Evolutionary conservation across 2,329 filamentous ascomycete species (phyloP).

Genomic region (Aspergillus transmontanensis): DNA sequence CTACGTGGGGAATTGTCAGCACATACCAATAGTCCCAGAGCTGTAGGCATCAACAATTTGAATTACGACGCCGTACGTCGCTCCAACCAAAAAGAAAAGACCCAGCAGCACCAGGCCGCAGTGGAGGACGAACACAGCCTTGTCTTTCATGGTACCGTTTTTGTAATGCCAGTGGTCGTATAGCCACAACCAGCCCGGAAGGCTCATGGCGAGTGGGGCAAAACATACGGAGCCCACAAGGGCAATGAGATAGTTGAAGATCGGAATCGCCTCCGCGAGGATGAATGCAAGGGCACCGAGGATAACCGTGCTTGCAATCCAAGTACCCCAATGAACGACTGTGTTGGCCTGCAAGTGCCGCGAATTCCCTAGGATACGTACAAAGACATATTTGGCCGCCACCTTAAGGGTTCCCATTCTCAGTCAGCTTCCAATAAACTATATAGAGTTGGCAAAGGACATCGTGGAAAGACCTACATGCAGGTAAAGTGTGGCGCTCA

Average conservation of each 20-base stretch:
- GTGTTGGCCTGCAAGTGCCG: conserved; percentile 56
- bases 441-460: not conserved
- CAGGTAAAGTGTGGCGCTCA: conserved; percentile 51
- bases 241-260: conserved; percentile 57
- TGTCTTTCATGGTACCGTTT: conserved; percentile 38
- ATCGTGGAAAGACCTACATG: conserved; percentile 27
- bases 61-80: conserved; percentile 26
- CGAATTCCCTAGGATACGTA: conserved; percentile 56
- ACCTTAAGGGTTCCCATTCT: not conserved
- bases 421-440: not conserved
- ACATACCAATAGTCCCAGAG: not conserved
- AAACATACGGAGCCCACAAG: conserved; percentile 55
- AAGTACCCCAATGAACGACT: conserved; percentile 54
- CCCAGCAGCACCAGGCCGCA: conserved; percentile 48
- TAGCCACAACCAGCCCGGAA: conserved; percentile 56
- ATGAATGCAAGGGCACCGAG: conserved; percentile 52
- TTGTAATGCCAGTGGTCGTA: conserved; percentile 50
- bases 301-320: conserved; percentile 50
- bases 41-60: not conserved
- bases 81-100: conserved; percentile 50
- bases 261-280: conserved; percentile 56
- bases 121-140: conserved; percentile 45
- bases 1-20: not conserved
- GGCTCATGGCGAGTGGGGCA: conserved; percentile 52
- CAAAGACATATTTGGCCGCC: conserved; percentile 59